Evolutionary conservation across 139 green algal species (phyloP).

Genomic region (Volvox reticuliferus): DNA sequence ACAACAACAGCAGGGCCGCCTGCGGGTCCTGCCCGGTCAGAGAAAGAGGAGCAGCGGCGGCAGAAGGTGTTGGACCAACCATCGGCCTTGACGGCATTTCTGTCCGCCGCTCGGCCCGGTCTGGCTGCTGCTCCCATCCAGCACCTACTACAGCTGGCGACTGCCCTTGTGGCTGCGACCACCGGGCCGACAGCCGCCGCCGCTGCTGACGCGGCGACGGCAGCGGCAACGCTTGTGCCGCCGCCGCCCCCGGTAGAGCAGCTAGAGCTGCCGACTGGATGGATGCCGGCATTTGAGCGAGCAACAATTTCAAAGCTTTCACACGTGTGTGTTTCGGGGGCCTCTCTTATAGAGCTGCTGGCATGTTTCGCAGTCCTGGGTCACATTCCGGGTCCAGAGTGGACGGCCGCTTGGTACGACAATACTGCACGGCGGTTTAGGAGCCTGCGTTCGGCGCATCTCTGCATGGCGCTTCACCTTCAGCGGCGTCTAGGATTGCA

Average conservation of each 20-base stretch:
- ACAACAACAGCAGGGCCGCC: not conserved
- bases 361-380: conserved; percentile 14
- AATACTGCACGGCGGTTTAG: conserved; percentile 22
- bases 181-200: not conserved
- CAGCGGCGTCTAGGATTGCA: conserved; percentile 15
- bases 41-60: not conserved
- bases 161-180: conserved; percentile 11
- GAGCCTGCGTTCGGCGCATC: conserved; percentile 28
- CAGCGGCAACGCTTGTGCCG: not conserved
- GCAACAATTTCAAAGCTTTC: not conserved
- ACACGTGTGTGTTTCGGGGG: not conserved
- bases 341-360: conserved; percentile 15
- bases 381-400: conserved; percentile 2
- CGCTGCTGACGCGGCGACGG: not conserved
- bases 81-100: not conserved
- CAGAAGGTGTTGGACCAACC: not conserved
- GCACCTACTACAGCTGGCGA: conserved; percentile 11
- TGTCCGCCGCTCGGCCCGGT: not conserved
- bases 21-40: not conserved
- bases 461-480: conserved; percentile 24
- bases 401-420: conserved; percentile 38
- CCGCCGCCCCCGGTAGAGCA: not conserved
- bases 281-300: not conserved
- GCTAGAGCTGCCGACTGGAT: not conserved
- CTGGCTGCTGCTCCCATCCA: conserved; percentile 4